Evolutionary conservation across 805 yeast species (phyloP), one percentile per base, ranked within the genome.

Genomic region (Cyberlindnera petersonii): DNA sequence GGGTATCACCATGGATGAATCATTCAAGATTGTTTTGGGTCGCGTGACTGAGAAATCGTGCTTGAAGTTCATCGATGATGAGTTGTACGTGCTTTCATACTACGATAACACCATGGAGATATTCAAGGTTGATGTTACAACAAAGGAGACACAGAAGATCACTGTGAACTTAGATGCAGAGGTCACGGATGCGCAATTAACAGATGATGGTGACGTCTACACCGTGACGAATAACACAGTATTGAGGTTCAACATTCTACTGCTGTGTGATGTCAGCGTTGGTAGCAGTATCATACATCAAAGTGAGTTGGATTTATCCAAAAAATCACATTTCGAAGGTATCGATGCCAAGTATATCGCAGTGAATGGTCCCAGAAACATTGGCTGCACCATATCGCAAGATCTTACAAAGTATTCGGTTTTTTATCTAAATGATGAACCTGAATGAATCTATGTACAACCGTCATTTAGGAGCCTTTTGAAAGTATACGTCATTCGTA

Each of bases 321-420:
- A 34, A 9, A 31, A 26, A 8, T 44, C 37, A n/a, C 21, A 28
- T 16, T 39, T 46, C 10, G 14, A 27, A 4, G 31, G 24, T 3
- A 24, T 46, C 11, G 37, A 43, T 13, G 64, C 68, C 9, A 41
- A 49, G 10, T 47, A 56, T 33, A 33, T 69, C 21, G 49, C 66
- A 0, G 39, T 64, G 8, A 63, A 59, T 33, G 42, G 52, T 6
- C 28, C 40, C 2, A 49, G 58, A 31, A 43, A 53, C 1, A 50
- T 59, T 33, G 71, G 68, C 5, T 65, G 68, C 43, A 46, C 69
- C 9, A 46, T 70, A n/a, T 69, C 68, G 24, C 40, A 51, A 6
- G 61, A 67, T 34, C 58, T 57, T 31, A 59, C 58, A 36, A 59
- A 27, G 14, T 50, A 42, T 32, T 19, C 22, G 2, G 33, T 43